phyloP scores from a whole-genome alignment of 352 stramenopile genomes.

The Globisporangium cystogenes region DNA sequence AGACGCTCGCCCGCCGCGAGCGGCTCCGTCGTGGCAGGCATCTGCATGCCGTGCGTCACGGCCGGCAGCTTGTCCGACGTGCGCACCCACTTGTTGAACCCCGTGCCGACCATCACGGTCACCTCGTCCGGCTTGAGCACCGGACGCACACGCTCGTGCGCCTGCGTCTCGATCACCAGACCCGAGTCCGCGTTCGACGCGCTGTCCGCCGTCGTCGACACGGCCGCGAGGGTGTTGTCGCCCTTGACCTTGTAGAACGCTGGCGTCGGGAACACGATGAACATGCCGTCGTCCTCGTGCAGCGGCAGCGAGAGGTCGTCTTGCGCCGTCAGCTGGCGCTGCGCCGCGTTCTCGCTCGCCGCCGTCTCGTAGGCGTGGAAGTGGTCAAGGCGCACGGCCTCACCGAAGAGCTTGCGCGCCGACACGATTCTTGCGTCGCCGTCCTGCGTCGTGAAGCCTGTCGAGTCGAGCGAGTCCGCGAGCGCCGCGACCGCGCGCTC shows the following conservation, averaged over 20 bases:
- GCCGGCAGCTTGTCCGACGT: slow-evolving; percentile 37
- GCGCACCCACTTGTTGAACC: slow-evolving; percentile 43
- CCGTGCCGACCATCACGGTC: slow-evolving; percentile 55
- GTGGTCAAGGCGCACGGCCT: slow-evolving; percentile 54
- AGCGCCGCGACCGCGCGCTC: slow-evolving; percentile 42
- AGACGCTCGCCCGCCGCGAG: slow-evolving; percentile 21
- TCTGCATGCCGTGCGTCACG: slow-evolving; percentile 56
- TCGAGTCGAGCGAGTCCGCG: slow-evolving; percentile 35
- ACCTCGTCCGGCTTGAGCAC: slow-evolving; percentile 47
- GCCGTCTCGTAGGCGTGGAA: slow-evolving; percentile 53
- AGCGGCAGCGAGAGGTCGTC: slow-evolving; percentile 42
- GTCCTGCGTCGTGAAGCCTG: slow-evolving; percentile 34
- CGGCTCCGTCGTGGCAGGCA: slow-evolving; percentile 27
- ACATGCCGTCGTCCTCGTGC: slow-evolving; percentile 56
- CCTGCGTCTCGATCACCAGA: slow-evolving; percentile 42
- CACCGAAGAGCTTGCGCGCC: slow-evolving; percentile 42
- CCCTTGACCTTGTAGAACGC: slow-evolving; percentile 43
- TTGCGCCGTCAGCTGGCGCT: slow-evolving; percentile 3
- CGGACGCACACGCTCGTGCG: slow-evolving; percentile 36
- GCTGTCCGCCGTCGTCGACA: slow-evolving; percentile 15
- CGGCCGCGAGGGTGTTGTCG: slow-evolving; percentile 18
- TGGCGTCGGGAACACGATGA: slow-evolving; percentile 48
- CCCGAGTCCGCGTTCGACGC: slow-evolving; percentile 30
- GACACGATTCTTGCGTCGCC: slow-evolving; percentile 27
- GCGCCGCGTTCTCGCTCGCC: slow-evolving; percentile 9